Conservation (phyloP, 2,329 filamentous ascomycete species). For the Sporothrix mexicana region DNA sequence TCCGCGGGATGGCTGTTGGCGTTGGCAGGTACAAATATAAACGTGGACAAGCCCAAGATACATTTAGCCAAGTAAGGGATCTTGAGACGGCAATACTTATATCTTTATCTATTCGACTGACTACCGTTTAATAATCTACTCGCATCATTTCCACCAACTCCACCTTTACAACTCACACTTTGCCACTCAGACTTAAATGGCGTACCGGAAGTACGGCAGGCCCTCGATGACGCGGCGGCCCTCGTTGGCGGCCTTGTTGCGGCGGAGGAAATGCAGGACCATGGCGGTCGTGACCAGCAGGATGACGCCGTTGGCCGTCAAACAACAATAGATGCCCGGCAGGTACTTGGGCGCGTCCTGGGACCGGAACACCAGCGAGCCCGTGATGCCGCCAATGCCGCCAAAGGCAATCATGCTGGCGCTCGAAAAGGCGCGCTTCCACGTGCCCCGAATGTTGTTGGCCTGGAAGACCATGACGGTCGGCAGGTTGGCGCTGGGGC, state of each 20-base stretch:
- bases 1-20: too few species aligned
- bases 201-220: constrained; percentile 19
- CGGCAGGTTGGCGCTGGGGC: constrained; percentile 22
- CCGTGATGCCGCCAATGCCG: neutral
- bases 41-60: too few species aligned
- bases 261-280: constrained; percentile 3
- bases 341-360: constrained; percentile 6
- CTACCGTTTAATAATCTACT: too few species aligned
- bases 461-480: constrained; percentile 24
- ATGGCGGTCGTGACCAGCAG: constrained; percentile 6
- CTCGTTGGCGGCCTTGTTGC: constrained; percentile 7
- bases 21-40: too few species aligned
- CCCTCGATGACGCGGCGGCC: neutral
- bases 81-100: too few species aligned
- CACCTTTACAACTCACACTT: too few species aligned
- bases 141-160: too few species aligned
- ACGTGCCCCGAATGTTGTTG: constrained; percentile 7
- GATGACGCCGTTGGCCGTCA: constrained; percentile 20
- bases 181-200: neutral
- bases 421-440: constrained; percentile 15
- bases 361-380: constrained; percentile 5
- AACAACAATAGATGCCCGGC: constrained; percentile 7
- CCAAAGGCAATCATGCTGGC: constrained; percentile 24
- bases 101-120: too few species aligned
- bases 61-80: too few species aligned